Base-by-base conservation (phyloP, 805 yeast genomes). In the Lachancea sp. region DNA sequence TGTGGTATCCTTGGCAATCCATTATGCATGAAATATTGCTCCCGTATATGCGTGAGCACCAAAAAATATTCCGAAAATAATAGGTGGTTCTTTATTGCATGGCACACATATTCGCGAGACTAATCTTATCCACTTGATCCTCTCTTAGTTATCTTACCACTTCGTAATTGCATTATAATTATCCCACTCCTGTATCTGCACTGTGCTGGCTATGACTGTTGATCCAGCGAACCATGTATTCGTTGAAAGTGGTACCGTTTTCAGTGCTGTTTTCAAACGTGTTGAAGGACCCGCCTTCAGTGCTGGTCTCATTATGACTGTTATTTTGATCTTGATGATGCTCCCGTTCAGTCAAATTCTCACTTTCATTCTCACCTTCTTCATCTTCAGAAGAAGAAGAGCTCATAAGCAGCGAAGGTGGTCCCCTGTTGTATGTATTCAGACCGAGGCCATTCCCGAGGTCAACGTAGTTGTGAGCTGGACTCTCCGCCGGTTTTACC, bases 331-430 rank as follows among this genome's bases (percentile, higher is more conserved):
- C 34, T 13, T 18, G 21, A 9, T 9, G 34, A 6, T 18, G 23
- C 22, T n/a, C 9, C 9, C 13, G 25, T 23, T 8, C n/a, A n/a
- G n/a, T n/a, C n/a, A n/a, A n/a, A n/a, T n/a, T n/a, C n/a, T n/a
- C 22, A 18, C 12, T 13, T 3, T 30, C 34, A 11, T 21, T 15
- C 19, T 21, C 28, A 6, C 6, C 31, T 22, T 32, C 23, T 30
- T 43, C 34, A 15, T 43, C 54, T 3, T 47, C 47, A 13, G 55
- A 63, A 37, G 56, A 58, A 12, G 56, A 58, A 11, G 64, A 60
- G 34, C 52, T 59, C 16, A 67, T 57, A 8, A 61, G 54, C 16
- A 67, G 47, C 3, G 71, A 64, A 5, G 72, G 71, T 2, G 70
- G 69, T 4, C 64, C 60, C 35, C 61, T 56, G 44, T 50, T 57